phyloP scores from a whole-genome alignment of 768 basidiomycete species.

The Mycena metata region DNA sequence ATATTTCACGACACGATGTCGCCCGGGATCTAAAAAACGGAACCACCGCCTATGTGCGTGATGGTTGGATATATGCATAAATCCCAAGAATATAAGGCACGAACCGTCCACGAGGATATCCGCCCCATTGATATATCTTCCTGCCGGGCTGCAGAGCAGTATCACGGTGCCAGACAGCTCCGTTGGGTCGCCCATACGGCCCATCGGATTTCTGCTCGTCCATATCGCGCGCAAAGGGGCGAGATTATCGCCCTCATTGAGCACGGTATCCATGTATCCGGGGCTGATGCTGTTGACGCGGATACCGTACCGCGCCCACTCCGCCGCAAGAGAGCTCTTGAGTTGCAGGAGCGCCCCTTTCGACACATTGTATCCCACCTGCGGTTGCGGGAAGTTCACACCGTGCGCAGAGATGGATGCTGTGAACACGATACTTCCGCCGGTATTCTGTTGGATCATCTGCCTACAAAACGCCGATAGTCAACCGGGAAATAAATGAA shows the following conservation, averaged over 20 bases:
- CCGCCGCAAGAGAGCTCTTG: constrained; percentile 55
- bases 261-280: constrained; percentile 59
- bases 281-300: constrained; percentile 59
- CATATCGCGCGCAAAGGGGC: constrained; percentile 52
- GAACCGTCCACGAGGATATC: constrained; percentile 59
- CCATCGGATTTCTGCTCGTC: constrained; percentile 57
- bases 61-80: neutral
- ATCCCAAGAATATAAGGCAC: neutral
- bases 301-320: constrained; percentile 58
- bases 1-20: no score
- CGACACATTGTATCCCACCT: constrained; percentile 58
- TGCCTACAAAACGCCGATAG: constrained; percentile 41
- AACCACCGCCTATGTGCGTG: constrained; percentile 2
- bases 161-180: constrained; percentile 57
- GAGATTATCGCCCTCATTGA: constrained; percentile 53
- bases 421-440: constrained; percentile 58
- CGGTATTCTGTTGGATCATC: constrained; percentile 57
- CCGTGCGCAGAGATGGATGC: constrained; percentile 59
- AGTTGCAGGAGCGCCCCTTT: constrained; percentile 57
- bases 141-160: constrained; percentile 57
- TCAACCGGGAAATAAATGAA: neutral
- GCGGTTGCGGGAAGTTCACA: constrained; percentile 58
- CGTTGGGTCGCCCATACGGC: constrained; percentile 56
- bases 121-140: constrained; percentile 58
- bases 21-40: neutral